Evolutionary conservation across 352 stramenopile species (phyloP), one percentile per base, ranked within the genome.

Genomic region (Saprolegnia parasitica): DNA sequence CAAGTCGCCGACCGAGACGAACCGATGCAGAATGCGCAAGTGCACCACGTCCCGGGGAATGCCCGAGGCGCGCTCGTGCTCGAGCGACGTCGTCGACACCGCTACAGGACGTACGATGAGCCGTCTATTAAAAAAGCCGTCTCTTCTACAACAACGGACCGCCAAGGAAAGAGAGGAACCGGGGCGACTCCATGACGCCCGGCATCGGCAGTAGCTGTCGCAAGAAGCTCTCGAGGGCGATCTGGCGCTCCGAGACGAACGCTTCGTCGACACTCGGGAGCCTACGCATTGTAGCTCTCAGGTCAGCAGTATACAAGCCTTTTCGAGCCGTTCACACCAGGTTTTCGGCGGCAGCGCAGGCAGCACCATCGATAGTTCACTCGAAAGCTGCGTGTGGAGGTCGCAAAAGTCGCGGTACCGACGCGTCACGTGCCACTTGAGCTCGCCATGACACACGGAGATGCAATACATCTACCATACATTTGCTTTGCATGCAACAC

Each of bases 151-250:
- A 10, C 0, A n/a, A 16, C 23, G 5, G 29, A 68, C 61, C 61
- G 15, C 61, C 61, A 42, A 68, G 46, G 32, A 68, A 68, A 5
- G 61, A 68, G 21, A 68, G 40, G n/a, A 68, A 68, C n/a, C 29
- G 1, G 5, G 56, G 35, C 49, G 61, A 68, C 29, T 68, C 29
- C 45, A 68, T 68, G 9, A 39, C 42, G 1, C 29, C 61, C 5
- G 45, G 21, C 9, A 16, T 29, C 16, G 21, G 9, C 6, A 9
- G 40, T 39, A 68, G 13, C 29, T 58, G 61, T 18, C 49, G 61
- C 42, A 68, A 57, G 21, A 35, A 68, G 11, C 9, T 42, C 23
- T 68, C 49, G 8, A 68, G 40, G 0, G 18, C 29, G 20, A 68
- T 10, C 35, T 68, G 45, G 8, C 61, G 37, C 11, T 23, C 45